Evolutionary conservation across 768 basidiomycete species (phyloP).

Genomic region (Mycena olivaceomarginata): DNA sequence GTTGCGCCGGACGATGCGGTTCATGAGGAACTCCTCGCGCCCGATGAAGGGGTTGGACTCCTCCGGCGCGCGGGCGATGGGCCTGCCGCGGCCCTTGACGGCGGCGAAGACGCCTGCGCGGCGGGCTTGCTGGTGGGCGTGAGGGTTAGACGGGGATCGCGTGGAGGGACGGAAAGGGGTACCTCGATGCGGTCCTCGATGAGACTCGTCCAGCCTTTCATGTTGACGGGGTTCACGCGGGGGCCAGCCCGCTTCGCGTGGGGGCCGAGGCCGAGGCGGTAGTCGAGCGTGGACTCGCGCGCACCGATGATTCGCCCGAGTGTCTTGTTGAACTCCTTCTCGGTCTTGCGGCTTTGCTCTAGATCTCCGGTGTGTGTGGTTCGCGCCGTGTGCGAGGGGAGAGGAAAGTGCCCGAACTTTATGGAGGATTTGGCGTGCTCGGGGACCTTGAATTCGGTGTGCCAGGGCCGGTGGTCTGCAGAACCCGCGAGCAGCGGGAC

Average conservation of each 20-base stretch:
- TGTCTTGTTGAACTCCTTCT: conserved; percentile 71
- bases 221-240: conserved; percentile 72
- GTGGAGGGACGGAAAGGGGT: neutral
- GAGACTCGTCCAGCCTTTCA: conserved; percentile 86
- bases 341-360: conserved; percentile 64
- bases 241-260: conserved; percentile 37
- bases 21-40: conserved; percentile 90
- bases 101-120: conserved; percentile 81
- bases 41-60: conserved; percentile 77
- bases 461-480: conserved; percentile 81
- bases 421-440: conserved; percentile 72
- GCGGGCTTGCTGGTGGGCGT: conserved; percentile 71
- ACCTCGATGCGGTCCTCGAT: conserved; percentile 91
- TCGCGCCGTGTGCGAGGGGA: conserved; percentile 47
- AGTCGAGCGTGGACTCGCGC: conserved; percentile 85
- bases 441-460: conserved; percentile 79
- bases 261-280: conserved; percentile 74
- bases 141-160: neutral
- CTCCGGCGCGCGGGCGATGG: conserved; percentile 59
- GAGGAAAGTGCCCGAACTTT: conserved; percentile 69
- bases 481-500: conserved; percentile 73
- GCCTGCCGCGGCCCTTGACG: conserved; percentile 79
- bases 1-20: conserved; percentile 87
- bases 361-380: conserved; percentile 39
- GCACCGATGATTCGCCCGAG: conserved; percentile 78